Evolutionary conservation across 768 basidiomycete genomes (phyloP), one percentile per base, ranked within the genome.

Genomic region (Psilocybe cubensis): DNA sequence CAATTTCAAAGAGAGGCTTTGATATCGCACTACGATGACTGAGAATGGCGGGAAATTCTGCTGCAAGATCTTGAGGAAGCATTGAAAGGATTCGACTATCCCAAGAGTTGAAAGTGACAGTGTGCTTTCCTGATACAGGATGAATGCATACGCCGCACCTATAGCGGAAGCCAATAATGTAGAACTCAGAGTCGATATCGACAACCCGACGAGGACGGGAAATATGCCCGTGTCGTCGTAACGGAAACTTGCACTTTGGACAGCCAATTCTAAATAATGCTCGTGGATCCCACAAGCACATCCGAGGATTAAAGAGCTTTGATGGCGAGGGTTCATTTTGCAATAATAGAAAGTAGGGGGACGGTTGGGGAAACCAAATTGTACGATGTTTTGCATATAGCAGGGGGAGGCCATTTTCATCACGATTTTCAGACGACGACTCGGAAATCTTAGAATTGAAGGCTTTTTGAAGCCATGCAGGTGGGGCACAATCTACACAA

Each of bases 41-140:
- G n/a, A n/a, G n/a, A n/a, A n/a, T n/a, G n/a, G n/a, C n/a, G n/a
- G n/a, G n/a, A n/a, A n/a, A n/a, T n/a, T n/a, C n/a, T n/a, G n/a
- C n/a, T n/a, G 63, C 60, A 18, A 74, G 54, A 0, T 46, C 20
- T 8, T 28, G 42, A 0, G 71, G 72, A 6, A 72, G 57, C 0
- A 42, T 21, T 3, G 25, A 33, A 0, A 72, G 47, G 35, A 74
- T 66, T 1, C 61, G 57, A 0, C 33, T 31, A n/a, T 68, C 66
- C 70, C 70, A 74, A 23, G 67, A 70, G 10, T 51, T 64, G 25
- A 69, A 72, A 0, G 64, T 72, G 2, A 64, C 50, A 9, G 62
- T 9, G 60, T n/a, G n/a, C n/a, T n/a, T n/a, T n/a, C n/a, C n/a
- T n/a, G n/a, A n/a, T n/a, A n/a, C n/a, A n/a, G n/a, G n/a, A n/a